phyloP scores from a whole-genome alignment of 768 basidiomycete genomes.

The Calocybe cyanea region DNA sequence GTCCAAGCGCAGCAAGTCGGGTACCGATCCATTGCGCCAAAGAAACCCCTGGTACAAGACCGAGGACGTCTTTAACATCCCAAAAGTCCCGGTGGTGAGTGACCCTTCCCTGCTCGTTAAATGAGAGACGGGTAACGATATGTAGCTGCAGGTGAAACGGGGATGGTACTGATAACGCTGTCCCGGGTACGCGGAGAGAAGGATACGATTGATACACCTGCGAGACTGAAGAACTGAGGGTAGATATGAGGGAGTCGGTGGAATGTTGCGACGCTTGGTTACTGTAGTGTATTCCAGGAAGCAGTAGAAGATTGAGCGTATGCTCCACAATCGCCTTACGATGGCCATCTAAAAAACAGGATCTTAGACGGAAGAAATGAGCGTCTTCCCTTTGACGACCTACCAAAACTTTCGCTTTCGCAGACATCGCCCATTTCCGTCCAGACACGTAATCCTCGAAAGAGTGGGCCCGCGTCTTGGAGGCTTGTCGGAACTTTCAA shows the following conservation, averaged over 20 bases:
- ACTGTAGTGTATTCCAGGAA: conserved; percentile 66
- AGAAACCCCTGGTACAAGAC: conserved; percentile 65
- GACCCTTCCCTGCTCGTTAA: conserved; percentile 81
- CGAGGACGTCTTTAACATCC: conserved; percentile 76
- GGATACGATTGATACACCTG: conserved; percentile 35
- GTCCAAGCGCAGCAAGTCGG: conserved; percentile 54
- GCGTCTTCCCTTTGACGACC: conserved; percentile 11
- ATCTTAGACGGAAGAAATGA: not conserved
- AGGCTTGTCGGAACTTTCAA: conserved; percentile 43
- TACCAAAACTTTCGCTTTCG: conserved; percentile 79
- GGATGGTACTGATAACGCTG: conserved; percentile 54
- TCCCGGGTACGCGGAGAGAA: conserved; percentile 55
- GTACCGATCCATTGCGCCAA: conserved; percentile 67
- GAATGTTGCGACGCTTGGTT: conserved; percentile 29
- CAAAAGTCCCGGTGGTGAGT: conserved; percentile 78
- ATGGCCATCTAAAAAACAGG: conserved; percentile 8
- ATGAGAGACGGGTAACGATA: conserved; percentile 67
- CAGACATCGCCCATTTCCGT: conserved; percentile 67
- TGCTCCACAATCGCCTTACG: conserved; percentile 75
- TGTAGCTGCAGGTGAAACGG: conserved; percentile 73
- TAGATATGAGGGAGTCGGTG: conserved; percentile 36
- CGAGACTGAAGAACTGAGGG: conserved; percentile 25
- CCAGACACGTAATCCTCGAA: conserved; percentile 59
- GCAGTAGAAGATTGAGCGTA: conserved; percentile 69
- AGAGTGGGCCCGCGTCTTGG: conserved; percentile 56